phyloP scores from a whole-genome alignment of 2,329 filamentous ascomycete genomes.

The Fulvia fulva region DNA sequence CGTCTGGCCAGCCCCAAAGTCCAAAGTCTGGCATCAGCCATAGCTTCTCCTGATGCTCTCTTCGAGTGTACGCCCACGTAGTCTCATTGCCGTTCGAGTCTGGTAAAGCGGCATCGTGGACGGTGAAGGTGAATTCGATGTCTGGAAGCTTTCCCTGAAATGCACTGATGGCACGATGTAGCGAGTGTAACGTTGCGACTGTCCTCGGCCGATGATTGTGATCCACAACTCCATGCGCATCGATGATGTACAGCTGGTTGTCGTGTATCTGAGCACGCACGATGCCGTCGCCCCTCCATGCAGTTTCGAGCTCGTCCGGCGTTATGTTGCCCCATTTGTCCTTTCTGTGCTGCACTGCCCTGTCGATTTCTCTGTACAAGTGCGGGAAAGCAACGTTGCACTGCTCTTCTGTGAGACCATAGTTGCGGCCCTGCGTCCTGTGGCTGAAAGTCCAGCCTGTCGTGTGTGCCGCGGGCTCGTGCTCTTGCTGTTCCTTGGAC shows the following conservation, averaged over 20 bases:
- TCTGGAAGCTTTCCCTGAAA: conserved; percentile 40
- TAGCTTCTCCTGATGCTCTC: conserved; percentile 34
- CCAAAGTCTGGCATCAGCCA: conserved; percentile 54
- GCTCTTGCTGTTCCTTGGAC: neutral
- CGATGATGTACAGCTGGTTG: conserved; percentile 29
- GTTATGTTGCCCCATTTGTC: conserved; percentile 21
- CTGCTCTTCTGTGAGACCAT: conserved; percentile 28
- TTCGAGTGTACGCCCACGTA: conserved; percentile 24
- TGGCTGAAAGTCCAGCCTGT: conserved; percentile 16
- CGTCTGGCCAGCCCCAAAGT: conserved; percentile 50
- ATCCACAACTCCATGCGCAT: conserved; percentile 24
- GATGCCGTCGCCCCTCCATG: conserved; percentile 24
- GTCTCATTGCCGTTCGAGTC: conserved; percentile 20
- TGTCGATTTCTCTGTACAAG: conserved; percentile 31
- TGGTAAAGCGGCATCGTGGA: conserved; percentile 40
- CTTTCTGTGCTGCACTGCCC: conserved; percentile 25
- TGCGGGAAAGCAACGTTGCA: conserved; percentile 30
- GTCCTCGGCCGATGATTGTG: conserved; percentile 23
- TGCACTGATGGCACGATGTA: conserved; percentile 44
- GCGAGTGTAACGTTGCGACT: conserved; percentile 41
- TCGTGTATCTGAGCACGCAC: conserved; percentile 28
- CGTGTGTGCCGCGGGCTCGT: neutral
- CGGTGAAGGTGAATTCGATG: conserved; percentile 44
- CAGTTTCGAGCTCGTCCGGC: conserved; percentile 20
- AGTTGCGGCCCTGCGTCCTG: conserved; percentile 23